These are phyloP conservation scores for Diaporthe caulivora DNA, from an alignment of 2,329 filamentous ascomycete genomes.

Conservation along the genomic window DNA sequence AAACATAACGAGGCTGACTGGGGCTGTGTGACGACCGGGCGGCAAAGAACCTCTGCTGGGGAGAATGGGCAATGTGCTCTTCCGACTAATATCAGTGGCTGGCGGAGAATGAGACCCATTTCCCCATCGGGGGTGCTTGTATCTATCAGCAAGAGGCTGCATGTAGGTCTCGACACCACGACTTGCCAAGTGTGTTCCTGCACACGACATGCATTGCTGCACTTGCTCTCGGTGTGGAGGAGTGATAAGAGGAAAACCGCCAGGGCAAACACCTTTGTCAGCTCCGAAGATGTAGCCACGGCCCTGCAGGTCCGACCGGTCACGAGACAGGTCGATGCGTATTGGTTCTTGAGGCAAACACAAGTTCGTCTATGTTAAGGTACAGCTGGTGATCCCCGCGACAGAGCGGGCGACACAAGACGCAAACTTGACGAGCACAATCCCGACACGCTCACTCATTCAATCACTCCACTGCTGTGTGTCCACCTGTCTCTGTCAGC, in stretches of 20 bases:
- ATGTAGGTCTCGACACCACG: not conserved
- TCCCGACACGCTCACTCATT: not conserved
- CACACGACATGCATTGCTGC: not conserved
- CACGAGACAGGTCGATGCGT: conserved; percentile 24
- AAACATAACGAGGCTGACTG: conserved; percentile 28
- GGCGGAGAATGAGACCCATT: not conserved
- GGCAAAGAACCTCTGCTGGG: not conserved
- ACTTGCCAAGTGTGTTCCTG: not conserved
- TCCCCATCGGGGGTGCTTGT: too few relatives aligned
- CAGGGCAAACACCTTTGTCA: conserved; percentile 17
- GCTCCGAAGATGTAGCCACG: not conserved
- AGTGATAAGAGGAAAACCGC: not conserved
- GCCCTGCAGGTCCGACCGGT: conserved; percentile 17
- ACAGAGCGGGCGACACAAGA: conserved; percentile 19
- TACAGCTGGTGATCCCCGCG: conserved; percentile 19
- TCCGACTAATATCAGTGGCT: not conserved
- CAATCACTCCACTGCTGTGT: not conserved
- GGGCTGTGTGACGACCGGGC: conserved; percentile 15
- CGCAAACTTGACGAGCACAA: conserved; percentile 13
- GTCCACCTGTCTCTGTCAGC: conserved; percentile 11
- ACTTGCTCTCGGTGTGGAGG: not conserved
- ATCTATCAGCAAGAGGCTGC: not conserved
- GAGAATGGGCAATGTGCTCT: too few relatives aligned
- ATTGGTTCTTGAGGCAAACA: not conserved
- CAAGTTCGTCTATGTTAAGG: conserved; percentile 7